Conservation (phyloP, 148 eudicot species). For the Chenopodium berlandieri region DNA sequence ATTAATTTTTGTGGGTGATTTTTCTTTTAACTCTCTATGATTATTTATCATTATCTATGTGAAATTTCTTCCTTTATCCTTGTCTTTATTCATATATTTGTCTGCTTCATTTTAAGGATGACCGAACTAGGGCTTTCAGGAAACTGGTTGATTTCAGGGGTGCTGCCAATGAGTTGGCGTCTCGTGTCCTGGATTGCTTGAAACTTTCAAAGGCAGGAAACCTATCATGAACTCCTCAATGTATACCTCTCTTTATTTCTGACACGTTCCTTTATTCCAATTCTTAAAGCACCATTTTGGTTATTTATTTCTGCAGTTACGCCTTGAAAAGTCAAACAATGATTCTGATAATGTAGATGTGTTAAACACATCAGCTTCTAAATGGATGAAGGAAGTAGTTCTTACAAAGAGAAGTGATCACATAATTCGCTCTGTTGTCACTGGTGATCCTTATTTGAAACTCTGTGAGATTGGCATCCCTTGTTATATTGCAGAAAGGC, state of each 20-base stretch:
- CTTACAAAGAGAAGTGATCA: constrained; percentile 80
- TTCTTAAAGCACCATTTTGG: constrained; percentile 12
- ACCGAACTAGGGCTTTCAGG: constrained; percentile 67
- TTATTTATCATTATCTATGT: not conserved
- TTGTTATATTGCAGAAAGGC: constrained; percentile 60
- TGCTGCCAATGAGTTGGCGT: constrained; percentile 69
- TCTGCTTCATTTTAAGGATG: constrained; percentile 57
- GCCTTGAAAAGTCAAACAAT: constrained; percentile 50
- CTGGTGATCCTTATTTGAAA: constrained; percentile 76
- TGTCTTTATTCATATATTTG: constrained; percentile 17
- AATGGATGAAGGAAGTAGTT: constrained; percentile 79
- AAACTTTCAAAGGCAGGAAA: constrained; percentile 76
- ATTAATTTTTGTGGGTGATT: constrained; percentile 54
- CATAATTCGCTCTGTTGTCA: constrained; percentile 76
- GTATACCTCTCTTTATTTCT: constrained; percentile 23
- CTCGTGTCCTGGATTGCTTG: constrained; percentile 72
- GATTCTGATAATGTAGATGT: constrained; percentile 31
- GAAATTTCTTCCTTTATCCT: not conserved
- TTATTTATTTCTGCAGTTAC: constrained; percentile 51
- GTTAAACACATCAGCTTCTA: constrained; percentile 56
- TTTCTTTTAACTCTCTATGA: constrained; percentile 1
- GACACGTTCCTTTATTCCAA: not conserved
- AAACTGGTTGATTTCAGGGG: constrained; percentile 79
- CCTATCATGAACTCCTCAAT: constrained; percentile 2
- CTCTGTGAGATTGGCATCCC: constrained; percentile 83